Conservation (phyloP, 148 eudicot species). For the Diospyros kaki region DNA sequence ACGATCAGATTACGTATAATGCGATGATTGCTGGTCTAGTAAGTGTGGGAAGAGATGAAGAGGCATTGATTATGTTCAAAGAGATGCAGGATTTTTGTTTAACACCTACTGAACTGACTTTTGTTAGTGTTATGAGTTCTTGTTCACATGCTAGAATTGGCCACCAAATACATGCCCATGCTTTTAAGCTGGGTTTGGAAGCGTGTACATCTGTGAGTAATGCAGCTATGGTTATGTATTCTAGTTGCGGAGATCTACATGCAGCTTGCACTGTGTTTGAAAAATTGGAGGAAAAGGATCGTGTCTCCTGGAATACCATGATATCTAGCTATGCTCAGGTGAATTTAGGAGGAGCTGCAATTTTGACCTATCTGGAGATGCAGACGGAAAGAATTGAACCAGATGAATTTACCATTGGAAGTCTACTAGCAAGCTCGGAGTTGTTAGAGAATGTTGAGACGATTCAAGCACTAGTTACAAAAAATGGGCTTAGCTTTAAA, state of each 20-base stretch:
- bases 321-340: conserved; percentile 55
- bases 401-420: conserved; percentile 81
- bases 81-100: conserved; percentile 44
- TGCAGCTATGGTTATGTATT: conserved; percentile 70
- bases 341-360: conserved; percentile 34
- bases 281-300: conserved; percentile 50
- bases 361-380: conserved; percentile 44
- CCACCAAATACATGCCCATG: conserved; percentile 52
- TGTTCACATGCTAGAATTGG: conserved; percentile 34
- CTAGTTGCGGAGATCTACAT: conserved; percentile 40
- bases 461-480: conserved; percentile 47
- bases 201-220: conserved; percentile 57
- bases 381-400: conserved; percentile 46
- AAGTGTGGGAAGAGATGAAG: conserved; percentile 41
- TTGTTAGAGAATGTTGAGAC: conserved; percentile 38
- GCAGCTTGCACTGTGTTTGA: conserved; percentile 37
- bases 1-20: conserved; percentile 64
- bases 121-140: conserved; percentile 65
- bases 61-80: conserved; percentile 45
- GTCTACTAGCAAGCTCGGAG: conserved; percentile 43
- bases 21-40: conserved; percentile 73
- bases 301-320: conserved; percentile 76
- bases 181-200: conserved; percentile 58
- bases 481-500: conserved; percentile 44
- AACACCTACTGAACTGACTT: conserved; percentile 67